A percentile compares a stretch with the other conserved stretches of the same genome.
These are phyloP conservation scores for Amanita pseudoporphyria DNA, from an alignment of 768 basidiomycete genomes.

Conservation along the genomic window DNA sequence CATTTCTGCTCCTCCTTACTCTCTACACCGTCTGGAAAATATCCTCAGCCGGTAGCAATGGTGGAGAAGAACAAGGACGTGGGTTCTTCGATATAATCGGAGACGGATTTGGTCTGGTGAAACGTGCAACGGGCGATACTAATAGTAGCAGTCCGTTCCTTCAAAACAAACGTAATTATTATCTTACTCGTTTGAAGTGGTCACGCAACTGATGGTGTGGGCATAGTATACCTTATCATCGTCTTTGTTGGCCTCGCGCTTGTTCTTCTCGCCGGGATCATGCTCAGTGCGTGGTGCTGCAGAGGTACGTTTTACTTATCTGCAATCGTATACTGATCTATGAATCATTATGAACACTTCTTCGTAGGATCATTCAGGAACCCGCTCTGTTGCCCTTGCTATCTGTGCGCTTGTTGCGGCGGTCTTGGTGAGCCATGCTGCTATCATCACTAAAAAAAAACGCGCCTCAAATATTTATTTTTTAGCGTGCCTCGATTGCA, in stretches of 20 bases:
- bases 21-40: constrained; percentile 22
- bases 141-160: constrained; percentile 27
- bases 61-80: constrained; percentile 16
- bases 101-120: constrained; percentile 18
- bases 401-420: constrained; percentile 64
- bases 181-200: no score
- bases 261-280: constrained; percentile 42
- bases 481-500: constrained; percentile 56
- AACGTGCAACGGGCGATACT: constrained; percentile 21
- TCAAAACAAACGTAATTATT: constrained; percentile 29
- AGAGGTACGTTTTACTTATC: constrained; percentile 30
- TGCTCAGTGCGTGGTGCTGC: constrained; percentile 62
- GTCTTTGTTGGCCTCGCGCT: constrained; percentile 55
- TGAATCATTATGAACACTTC: no score
- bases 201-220: no score
- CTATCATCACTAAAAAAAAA: neutral
- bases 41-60: constrained; percentile 20
- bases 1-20: constrained; percentile 24
- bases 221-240: constrained; percentile 55
- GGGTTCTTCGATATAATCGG: constrained; percentile 14
- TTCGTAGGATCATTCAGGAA: constrained; percentile 48
- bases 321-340: no score
- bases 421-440: constrained; percentile 39
- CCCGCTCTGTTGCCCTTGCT: constrained; percentile 61
- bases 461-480: neutral